These are phyloP conservation scores for Scleromitrula shiraiana DNA, from an alignment of 2,329 filamentous ascomycete species.

Conservation along the genomic window DNA sequence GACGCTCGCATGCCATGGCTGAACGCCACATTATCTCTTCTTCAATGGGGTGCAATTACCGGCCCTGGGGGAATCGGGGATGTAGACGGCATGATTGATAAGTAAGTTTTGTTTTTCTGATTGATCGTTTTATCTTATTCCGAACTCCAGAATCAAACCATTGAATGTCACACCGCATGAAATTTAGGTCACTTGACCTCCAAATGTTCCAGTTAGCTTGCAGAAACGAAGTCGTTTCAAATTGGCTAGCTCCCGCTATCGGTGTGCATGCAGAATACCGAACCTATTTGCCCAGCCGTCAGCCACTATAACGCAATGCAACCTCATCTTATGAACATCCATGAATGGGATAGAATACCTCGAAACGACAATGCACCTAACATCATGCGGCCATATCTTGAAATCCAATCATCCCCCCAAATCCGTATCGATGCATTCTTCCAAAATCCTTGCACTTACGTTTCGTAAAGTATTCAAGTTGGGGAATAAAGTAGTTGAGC, in stretches of 20 bases:
- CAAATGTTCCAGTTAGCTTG: constrained; percentile 24
- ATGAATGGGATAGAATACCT: constrained; percentile 2
- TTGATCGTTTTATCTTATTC: constrained; percentile 10
- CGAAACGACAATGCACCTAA: constrained; percentile 4
- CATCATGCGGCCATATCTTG: constrained; percentile 12
- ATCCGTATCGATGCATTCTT: constrained; percentile 7
- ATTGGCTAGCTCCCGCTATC: constrained; percentile 17
- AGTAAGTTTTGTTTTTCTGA: constrained; percentile 46
- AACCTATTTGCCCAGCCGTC: constrained; percentile 5
- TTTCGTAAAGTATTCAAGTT: constrained; percentile 14
- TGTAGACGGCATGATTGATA: constrained; percentile 74
- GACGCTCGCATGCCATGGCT: constrained; percentile 87
- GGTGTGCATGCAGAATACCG: constrained; percentile 22
- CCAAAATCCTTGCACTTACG: constrained; percentile 21
- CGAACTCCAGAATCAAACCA: constrained; percentile 8
- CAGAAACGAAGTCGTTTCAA: constrained; percentile 21
- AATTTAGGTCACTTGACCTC: constrained; percentile 43
- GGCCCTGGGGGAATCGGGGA: constrained; percentile 70
- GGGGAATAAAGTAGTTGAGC: constrained; percentile 18
- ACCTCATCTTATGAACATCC: constrained; percentile 10
- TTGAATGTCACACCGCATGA: constrained; percentile 10
- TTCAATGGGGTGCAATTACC: constrained; percentile 64
- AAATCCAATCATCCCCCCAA: constrained; percentile 16
- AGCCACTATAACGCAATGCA: constrained; percentile 15
- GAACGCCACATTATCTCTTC: constrained; percentile 62